These are phyloP conservation scores for Diplogelasinospora grovesii DNA, from an alignment of 495 filamentous ascomycete genomes.

Conservation along the genomic window DNA sequence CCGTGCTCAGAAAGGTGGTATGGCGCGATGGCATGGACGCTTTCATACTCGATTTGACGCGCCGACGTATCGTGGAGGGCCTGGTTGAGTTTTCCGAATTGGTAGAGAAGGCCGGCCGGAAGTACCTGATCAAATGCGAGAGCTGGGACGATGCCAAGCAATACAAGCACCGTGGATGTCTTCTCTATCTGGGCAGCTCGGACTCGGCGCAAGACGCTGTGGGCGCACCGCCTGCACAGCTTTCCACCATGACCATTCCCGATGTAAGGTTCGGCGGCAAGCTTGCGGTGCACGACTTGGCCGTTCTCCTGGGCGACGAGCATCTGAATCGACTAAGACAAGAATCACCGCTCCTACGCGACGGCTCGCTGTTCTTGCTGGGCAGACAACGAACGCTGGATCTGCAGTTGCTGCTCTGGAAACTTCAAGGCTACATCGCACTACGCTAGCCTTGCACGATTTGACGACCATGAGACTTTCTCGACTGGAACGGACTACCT, in stretches of 20 bases:
- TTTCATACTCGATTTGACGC: constrained; percentile 49
- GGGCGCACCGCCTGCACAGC: constrained; percentile 11
- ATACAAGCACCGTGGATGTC: constrained; percentile 26
- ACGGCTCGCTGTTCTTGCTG: constrained; percentile 36
- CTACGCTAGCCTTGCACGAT: constrained; percentile 3
- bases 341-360: constrained; percentile 19
- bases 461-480: neutral
- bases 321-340: constrained; percentile 22
- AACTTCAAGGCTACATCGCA: constrained; percentile 54
- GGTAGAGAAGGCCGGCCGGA: constrained; percentile 14
- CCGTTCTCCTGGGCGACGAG: constrained; percentile 33
- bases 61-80: constrained; percentile 38
- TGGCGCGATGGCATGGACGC: constrained; percentile 68
- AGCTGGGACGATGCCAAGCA: constrained; percentile 27
- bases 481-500: neutral
- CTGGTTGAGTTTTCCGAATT: constrained; percentile 24
- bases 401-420: constrained; percentile 58
- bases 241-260: constrained; percentile 26
- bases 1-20: constrained; percentile 16
- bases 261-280: constrained; percentile 11
- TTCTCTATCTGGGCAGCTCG: constrained; percentile 29
- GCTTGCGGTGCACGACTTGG: constrained; percentile 39
- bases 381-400: constrained; percentile 38
- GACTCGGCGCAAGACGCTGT: neutral
- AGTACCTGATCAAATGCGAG: constrained; percentile 29